These are phyloP conservation scores for Ceratocystis eucalypticola DNA, from an alignment of 2,329 filamentous ascomycete species.

Conservation along the genomic window DNA sequence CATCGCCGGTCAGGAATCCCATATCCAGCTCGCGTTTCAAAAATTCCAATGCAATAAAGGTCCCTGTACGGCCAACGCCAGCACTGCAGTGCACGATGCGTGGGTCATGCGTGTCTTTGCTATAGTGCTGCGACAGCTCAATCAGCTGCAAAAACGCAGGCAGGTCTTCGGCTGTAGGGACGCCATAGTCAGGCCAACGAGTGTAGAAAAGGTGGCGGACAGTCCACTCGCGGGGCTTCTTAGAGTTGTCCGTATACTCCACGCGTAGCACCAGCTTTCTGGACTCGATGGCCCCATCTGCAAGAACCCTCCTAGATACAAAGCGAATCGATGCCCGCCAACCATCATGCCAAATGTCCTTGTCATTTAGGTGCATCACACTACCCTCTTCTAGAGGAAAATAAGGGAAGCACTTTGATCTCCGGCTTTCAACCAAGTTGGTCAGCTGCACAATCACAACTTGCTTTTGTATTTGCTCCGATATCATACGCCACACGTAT, in stretches of 20 bases:
- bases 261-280: conserved; percentile 55
- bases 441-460: conserved; percentile 92
- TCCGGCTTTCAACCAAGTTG: conserved; percentile 62
- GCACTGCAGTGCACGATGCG: conserved; percentile 81
- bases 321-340: conserved; percentile 58
- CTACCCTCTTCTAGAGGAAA: conserved; percentile 51
- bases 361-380: conserved; percentile 45
- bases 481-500: conserved; percentile 93
- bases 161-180: conserved; percentile 56
- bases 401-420: conserved; percentile 81
- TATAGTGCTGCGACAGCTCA: conserved; percentile 46
- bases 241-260: conserved; percentile 30
- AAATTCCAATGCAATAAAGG: conserved; percentile 92
- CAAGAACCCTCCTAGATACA: conserved; percentile 44
- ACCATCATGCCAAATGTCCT: conserved; percentile 50
- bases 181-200: conserved; percentile 81
- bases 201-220: conserved; percentile 79
- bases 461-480: conserved; percentile 56
- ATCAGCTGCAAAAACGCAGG: conserved; percentile 57
- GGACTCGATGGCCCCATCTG: conserved; percentile 51
- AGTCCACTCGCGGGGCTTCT: conserved; percentile 40
- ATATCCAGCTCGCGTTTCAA: conserved; percentile 68
- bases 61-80: conserved; percentile 85
- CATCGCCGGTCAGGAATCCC: conserved; percentile 47
- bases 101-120: conserved; percentile 41